Conservation (phyloP, 441 rosid species). For the Pelargonium exstipulatum region DNA sequence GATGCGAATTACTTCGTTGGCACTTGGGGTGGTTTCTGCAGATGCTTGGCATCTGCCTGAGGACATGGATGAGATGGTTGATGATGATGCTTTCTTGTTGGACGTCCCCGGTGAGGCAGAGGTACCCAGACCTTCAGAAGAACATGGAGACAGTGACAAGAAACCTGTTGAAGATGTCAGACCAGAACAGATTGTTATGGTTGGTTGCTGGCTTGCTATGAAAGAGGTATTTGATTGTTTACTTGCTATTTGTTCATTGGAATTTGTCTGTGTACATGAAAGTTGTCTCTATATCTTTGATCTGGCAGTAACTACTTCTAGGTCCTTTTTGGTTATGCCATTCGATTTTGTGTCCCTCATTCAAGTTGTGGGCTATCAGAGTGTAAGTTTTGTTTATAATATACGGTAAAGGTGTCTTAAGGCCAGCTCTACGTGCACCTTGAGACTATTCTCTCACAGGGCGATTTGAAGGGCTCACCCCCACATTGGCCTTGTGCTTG, state of each 20-base stretch:
- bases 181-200: conserved; percentile 81
- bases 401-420: no score
- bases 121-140: conserved; percentile 33
- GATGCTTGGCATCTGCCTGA: conserved; percentile 84
- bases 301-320: neutral
- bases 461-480: no score
- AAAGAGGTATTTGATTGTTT: conserved; percentile 64
- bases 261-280: conserved; percentile 3
- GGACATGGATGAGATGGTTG: conserved; percentile 77
- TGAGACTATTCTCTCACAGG: no score
- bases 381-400: neutral
- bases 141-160: conserved; percentile 32
- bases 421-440: no score
- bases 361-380: neutral
- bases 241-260: conserved; percentile 20
- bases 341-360: neutral
- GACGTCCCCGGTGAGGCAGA: conserved; percentile 40
- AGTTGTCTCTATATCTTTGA: conserved; percentile 6
- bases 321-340: conserved; percentile 1
- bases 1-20: conserved; percentile 72
- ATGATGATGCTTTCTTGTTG: conserved; percentile 50
- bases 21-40: conserved; percentile 96
- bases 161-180: conserved; percentile 37
- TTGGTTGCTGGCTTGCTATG: conserved; percentile 99
- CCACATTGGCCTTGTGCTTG: no score